Evolutionary conservation across 331 rosid genomes (phyloP).

Genomic region (Spiraea crenata): DNA sequence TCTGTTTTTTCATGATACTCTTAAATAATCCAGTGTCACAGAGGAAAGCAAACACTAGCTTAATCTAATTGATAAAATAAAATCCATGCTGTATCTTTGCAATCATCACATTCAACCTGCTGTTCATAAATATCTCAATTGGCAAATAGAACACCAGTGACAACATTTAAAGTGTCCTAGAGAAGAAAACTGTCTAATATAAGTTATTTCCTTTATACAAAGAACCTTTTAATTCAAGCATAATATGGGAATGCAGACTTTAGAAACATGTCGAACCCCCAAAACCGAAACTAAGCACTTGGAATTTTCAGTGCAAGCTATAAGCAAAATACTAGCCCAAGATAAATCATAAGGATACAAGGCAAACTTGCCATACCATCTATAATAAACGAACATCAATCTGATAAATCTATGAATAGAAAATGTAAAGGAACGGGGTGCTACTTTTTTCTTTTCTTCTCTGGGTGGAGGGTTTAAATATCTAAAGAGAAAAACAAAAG

Average conservation of each 20-base stretch:
- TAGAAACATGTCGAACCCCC: slow-evolving; percentile 11
- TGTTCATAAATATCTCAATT: too few species aligned
- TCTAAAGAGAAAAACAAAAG: not conserved
- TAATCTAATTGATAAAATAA: not conserved
- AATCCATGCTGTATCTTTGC: not conserved
- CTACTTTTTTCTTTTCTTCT: not conserved
- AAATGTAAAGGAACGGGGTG: not conserved
- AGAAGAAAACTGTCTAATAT: not conserved
- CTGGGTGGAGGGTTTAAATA: slow-evolving; percentile 7
- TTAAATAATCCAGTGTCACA: not conserved
- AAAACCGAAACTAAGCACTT: not conserved
- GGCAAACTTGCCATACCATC: not conserved
- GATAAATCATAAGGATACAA: not conserved
- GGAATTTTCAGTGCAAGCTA: slow-evolving; percentile 2
- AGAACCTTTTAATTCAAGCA: slow-evolving; percentile 11
- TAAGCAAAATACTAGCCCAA: not conserved
- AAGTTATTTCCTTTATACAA: slow-evolving; percentile 10
- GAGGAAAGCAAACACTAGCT: not conserved
- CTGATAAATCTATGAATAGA: not conserved
- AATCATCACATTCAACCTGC: slow-evolving; percentile 1
- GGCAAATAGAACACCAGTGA: too few species aligned
- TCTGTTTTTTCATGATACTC: too few species aligned
- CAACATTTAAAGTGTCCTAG: not conserved
- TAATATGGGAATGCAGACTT: slow-evolving; percentile 15
- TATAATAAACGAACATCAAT: slow-evolving; percentile 13